Percentiles rank a stretch among this genome's conserved stretches.
Evolutionary conservation across 768 basidiomycete species (phyloP).

Genomic region (Gymnopilus dilepis): DNA sequence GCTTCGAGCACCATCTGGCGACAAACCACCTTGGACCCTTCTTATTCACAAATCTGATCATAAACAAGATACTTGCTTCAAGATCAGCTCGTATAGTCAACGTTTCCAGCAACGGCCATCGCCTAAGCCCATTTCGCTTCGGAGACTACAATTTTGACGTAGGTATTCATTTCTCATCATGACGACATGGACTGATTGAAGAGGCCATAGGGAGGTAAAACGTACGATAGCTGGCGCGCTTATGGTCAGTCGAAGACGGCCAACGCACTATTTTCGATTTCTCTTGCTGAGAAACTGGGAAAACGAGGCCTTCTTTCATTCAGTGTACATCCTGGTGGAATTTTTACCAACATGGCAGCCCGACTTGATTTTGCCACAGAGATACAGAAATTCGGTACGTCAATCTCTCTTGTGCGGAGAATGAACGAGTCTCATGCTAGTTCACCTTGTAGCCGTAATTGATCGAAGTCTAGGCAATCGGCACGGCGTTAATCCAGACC

Average conservation of each 20-base stretch:
- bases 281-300: background rate
- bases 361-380: background rate
- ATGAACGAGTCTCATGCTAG: background rate
- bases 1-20: background rate
- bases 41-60: background rate
- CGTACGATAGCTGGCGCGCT: background rate
- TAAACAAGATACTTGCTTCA: background rate
- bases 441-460: background rate
- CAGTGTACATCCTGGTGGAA: slow-evolving; percentile 1
- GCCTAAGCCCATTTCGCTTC: background rate
- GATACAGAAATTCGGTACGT: background rate
- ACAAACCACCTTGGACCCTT: background rate
- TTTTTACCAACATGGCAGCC: background rate
- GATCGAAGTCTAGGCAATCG: background rate
- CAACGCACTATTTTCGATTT: background rate
- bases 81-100: background rate
- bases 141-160: background rate
- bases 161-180: background rate
- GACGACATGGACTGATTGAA: background rate
- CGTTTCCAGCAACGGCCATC: background rate
- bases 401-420: background rate
- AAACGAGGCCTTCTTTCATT: background rate
- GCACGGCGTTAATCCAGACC: background rate
- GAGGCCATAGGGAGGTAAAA: background rate
- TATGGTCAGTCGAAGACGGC: slow-evolving; percentile 2